Evolutionary conservation across 2,329 filamentous ascomycete genomes (phyloP), one percentile per base, ranked within the genome.

Genomic region (Trichoderma koningiopsis): DNA sequence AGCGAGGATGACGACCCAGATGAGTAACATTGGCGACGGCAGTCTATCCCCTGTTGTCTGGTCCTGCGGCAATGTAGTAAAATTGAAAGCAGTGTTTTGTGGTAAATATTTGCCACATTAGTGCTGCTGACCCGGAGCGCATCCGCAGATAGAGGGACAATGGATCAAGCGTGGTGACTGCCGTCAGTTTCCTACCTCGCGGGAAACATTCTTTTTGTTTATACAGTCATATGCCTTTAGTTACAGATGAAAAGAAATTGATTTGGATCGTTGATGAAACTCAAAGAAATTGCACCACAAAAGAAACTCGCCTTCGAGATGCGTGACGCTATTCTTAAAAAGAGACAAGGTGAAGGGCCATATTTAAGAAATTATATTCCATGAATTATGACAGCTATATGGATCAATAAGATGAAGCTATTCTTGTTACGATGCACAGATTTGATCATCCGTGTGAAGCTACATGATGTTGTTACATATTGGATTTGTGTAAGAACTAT

Each of bases 1-100:
- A 87, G 85, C 76, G 89, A 92, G 76, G 90, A 91, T 70, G 84
- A 86, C 77, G 88, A 89, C 71, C 88, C 91, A 74, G 89, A 91
- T 75, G 88, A 88, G 76, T 87, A 84, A 83, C 83, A 75, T 75
- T 73, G 81, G 83, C 78, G 84, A 85, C 86, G 86, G 84, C 85
- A 85, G 86, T 86, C 85, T 86, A 87, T 86, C 86, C 88, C 87
- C 88, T 89, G 86, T 87, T 85, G 82, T 83, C 86, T 89, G 85
- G 84, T 87, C 85, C 86, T 87, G 81, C 78, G 76, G 77, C 79
- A 75, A 75, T 68, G 70, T 52, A 22, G 19, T 35, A 40, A 40
- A 37, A n/a, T 49, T 40, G 40, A 40, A 27, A 53, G 61, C 37
- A 58, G 64, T 68, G 53, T 37, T 43, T 66, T 69, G 69, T 19